Evolutionary conservation across 345 rosid genomes (phyloP).

Genomic region (Cardiospermum halicacabum): DNA sequence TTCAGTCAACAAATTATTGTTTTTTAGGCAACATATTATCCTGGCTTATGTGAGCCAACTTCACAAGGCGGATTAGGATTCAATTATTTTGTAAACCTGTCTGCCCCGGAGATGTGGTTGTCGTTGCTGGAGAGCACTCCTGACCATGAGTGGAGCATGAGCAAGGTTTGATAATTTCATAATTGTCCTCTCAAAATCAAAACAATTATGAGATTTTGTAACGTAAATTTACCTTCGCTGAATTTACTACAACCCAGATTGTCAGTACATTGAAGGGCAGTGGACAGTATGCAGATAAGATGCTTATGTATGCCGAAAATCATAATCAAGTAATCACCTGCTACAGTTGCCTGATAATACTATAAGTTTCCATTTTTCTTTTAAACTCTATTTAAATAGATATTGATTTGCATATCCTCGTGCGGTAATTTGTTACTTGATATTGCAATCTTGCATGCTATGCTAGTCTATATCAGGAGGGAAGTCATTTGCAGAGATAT

Average conservation of each 20-base stretch:
- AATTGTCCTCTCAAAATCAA: not conserved
- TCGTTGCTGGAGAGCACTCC: constrained; percentile 67
- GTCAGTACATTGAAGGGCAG: constrained; percentile 65
- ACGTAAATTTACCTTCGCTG: no score
- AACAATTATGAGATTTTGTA: no score
- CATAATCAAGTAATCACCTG: constrained; percentile 69
- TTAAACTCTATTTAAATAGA: constrained; percentile 10
- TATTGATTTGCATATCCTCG: constrained; percentile 8
- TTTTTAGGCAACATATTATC: constrained; percentile 76
- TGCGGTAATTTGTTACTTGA: constrained; percentile 11
- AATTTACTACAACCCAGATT: constrained; percentile 44
- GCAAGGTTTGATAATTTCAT: constrained; percentile 52
- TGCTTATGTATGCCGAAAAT: constrained; percentile 78
- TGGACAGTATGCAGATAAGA: constrained; percentile 65
- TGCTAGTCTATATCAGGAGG: constrained; percentile 91
- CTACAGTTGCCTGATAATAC: constrained; percentile 15
- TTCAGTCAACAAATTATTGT: constrained; percentile 2
- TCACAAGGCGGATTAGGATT: constrained; percentile 95
- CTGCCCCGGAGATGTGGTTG: constrained; percentile 91
- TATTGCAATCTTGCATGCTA: constrained; percentile 16
- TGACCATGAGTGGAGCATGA: constrained; percentile 89
- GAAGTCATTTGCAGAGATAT: constrained; percentile 79
- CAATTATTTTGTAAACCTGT: constrained; percentile 80
- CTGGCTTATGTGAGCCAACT: constrained; percentile 87
- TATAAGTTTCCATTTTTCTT: not conserved